Evolutionary conservation across 2,329 filamentous ascomycete species (phyloP).

Genomic region (Xenosphaeropsis pyriputrescens): DNA sequence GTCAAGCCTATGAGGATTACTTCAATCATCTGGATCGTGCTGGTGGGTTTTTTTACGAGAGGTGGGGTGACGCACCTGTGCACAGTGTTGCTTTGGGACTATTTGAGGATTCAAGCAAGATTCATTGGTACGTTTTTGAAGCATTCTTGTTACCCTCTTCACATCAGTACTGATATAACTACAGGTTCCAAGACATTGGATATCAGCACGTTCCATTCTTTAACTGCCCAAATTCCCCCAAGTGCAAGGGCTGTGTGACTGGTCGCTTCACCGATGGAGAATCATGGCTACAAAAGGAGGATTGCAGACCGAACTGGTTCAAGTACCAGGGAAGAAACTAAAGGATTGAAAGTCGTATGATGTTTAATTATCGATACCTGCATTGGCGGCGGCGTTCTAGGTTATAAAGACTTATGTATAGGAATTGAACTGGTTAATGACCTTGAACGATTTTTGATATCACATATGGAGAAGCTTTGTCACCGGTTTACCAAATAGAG

Average conservation of each 20-base stretch:
- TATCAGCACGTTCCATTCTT: constrained; percentile 98
- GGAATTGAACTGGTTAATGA: constrained; percentile 10
- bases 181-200: constrained; percentile 95
- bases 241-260: constrained; percentile 77
- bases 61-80: constrained; percentile 96
- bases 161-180: background rate
- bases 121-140: constrained; percentile 62
- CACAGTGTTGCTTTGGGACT: constrained; percentile 86
- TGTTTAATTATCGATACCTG: background rate
- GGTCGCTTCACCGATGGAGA: constrained; percentile 85
- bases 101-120: constrained; percentile 79
- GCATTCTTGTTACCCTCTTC: constrained; percentile 1
- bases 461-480: too few relatives aligned
- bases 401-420: background rate
- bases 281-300: constrained; percentile 71
- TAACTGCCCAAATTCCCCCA: constrained; percentile 94
- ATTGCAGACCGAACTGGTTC: constrained; percentile 95
- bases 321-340: constrained; percentile 78
- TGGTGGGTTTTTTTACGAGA: constrained; percentile 96
- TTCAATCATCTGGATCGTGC: constrained; percentile 90
- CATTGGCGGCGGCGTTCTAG: background rate
- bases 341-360: constrained; percentile 6
- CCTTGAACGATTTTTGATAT: too few relatives aligned
- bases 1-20: constrained; percentile 83
- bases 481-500: too few relatives aligned